Base-by-base conservation (phyloP, 495 filamentous ascomycete species). In the Oidiodendron maius region DNA sequence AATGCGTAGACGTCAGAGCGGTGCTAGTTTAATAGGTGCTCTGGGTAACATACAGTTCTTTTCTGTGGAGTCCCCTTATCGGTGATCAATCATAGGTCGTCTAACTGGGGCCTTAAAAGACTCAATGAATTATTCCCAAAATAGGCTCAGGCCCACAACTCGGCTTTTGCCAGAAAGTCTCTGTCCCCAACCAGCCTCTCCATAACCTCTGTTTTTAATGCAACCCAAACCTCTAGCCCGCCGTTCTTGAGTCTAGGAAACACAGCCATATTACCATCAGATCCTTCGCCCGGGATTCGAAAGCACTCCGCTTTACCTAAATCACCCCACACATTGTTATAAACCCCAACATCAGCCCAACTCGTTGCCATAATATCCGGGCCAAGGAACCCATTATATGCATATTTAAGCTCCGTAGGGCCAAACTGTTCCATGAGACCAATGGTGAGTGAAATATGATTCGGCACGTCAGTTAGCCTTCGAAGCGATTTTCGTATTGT, bases 201-300 rank as follows among this genome's bases (percentile, higher is more conserved):
- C 49, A 52, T 52, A 24, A 42, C 42, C 42, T 18, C 22, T 2
- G 0, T 32, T 35, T 52, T 42, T 25, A 52, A 46, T 9, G 17
- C 30, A 11, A 11, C 32, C 49, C 45, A 26, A 30, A 52, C 42
- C 32, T 52, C 49, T 17, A 52, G 34, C 21, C 41, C 49, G n/a
- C 49, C 49, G n/a, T 39, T 18, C 40, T 46, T 21, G 6, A 45
- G 18, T 22, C 49, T 45, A 11, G 49, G 49, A 25, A 45, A 32
- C 11, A 52, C 42, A 40, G 41, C 36, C 25, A 52, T 26, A 38
- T 9, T 40, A 9, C 49, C 49, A 46, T 52, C 49, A 18, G 49
- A 34, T 2, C n/a, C 40, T 21, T 52, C 49, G 22, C 24, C 32
- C 16, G 49, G 49, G 12, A 46, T 26, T 17, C 42, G 15, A 34